A percentile compares a stretch with the other conserved stretches of the same genome.
Conservation (phyloP, 495 filamentous ascomycete genomes). For the Penicillium robsamsonii region DNA sequence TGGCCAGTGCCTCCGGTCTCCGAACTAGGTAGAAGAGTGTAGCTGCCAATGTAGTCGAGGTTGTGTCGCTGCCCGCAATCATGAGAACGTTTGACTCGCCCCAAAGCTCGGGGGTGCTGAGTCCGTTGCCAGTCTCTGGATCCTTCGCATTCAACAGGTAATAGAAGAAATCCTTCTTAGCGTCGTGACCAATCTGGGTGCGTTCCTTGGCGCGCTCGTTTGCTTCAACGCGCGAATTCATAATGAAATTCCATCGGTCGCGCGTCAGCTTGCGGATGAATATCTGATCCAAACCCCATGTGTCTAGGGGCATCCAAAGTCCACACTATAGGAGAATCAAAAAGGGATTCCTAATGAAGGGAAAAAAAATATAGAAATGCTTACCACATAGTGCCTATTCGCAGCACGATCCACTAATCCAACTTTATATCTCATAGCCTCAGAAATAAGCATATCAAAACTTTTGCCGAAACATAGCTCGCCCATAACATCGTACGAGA, state of each 20-base stretch:
- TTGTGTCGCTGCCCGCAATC: constrained; percentile 58
- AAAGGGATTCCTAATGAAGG: background rate
- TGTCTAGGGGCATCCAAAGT: constrained; percentile 55
- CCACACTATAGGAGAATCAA: constrained; percentile 45
- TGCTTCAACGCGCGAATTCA: constrained; percentile 56
- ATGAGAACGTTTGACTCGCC: constrained; percentile 66
- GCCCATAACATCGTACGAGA: constrained; percentile 54
- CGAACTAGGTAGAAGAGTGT: constrained; percentile 63
- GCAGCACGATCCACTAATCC: constrained; percentile 51
- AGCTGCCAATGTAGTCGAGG: constrained; percentile 55
- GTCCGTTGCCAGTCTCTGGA: constrained; percentile 60
- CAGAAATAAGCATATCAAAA: constrained; percentile 56
- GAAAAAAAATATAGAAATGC: constrained; percentile 14
- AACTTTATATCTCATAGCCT: constrained; percentile 42
- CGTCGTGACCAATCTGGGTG: constrained; percentile 47
- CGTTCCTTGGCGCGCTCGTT: constrained; percentile 53
- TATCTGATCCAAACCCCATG: constrained; percentile 55
- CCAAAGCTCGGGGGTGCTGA: constrained; percentile 65
- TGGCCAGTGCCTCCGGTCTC: constrained; percentile 43
- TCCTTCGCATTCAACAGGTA: constrained; percentile 58
- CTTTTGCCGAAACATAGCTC: constrained; percentile 54
- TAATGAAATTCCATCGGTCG: constrained; percentile 60
- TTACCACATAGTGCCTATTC: constrained; percentile 53
- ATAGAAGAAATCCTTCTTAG: constrained; percentile 64
- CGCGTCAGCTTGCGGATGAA: constrained; percentile 56